These are phyloP conservation scores for Trichoderma cornu-damae DNA, from an alignment of 2,329 filamentous ascomycete species.

Conservation along the genomic window DNA sequence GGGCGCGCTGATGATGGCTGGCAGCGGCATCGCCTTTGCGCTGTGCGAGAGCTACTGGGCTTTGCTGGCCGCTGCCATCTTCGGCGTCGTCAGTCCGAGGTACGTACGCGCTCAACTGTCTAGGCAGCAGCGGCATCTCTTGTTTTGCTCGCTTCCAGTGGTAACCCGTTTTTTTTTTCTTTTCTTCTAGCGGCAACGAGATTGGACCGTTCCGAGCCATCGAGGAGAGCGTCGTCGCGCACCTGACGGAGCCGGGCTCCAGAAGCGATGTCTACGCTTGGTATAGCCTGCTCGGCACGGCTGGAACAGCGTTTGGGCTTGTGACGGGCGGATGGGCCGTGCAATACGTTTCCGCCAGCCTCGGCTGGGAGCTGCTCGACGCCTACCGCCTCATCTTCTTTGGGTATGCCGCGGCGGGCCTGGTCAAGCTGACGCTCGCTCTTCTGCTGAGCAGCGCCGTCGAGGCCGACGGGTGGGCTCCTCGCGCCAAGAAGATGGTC, in stretches of 20 bases:
- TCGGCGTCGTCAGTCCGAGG: constrained; percentile 56
- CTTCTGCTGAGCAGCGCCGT: constrained; percentile 44
- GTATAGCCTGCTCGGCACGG: constrained; percentile 55
- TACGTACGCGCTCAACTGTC: neutral
- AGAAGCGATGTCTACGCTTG: constrained; percentile 57
- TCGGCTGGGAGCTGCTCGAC: constrained; percentile 40
- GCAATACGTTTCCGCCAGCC: constrained; percentile 40
- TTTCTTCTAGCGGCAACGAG: constrained; percentile 52
- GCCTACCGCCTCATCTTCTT: constrained; percentile 55
- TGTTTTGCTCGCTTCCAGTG: no score
- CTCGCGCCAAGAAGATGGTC: neutral
- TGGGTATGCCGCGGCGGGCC: constrained; percentile 51
- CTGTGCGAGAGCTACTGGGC: constrained; percentile 51
- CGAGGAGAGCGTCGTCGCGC: constrained; percentile 56
- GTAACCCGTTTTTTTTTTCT: no score
- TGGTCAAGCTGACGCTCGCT: constrained; percentile 51
- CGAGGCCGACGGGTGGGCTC: constrained; percentile 32
- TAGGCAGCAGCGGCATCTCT: no score
- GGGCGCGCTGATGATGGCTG: constrained; percentile 52
- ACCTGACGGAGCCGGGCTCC: constrained; percentile 43
- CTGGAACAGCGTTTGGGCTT: constrained; percentile 57
- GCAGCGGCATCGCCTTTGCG: constrained; percentile 53
- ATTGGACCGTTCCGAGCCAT: constrained; percentile 59
- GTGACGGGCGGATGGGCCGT: constrained; percentile 56
- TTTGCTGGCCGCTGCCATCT: constrained; percentile 50